Conservation (phyloP, 257 asterid genomes). For the Capsicum pubescens region DNA sequence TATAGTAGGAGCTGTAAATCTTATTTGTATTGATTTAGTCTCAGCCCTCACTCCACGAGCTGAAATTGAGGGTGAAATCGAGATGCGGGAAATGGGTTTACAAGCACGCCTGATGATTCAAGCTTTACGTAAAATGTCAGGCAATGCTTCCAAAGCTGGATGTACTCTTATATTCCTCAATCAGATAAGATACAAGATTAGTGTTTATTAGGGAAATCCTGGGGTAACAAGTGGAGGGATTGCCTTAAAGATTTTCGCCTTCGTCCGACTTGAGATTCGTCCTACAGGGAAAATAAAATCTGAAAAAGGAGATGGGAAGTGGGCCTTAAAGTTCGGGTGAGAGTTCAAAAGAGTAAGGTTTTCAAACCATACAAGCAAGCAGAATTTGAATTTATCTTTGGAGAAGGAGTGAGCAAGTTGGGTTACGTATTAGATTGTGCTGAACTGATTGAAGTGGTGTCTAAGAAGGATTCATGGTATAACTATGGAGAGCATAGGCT, state of each 20-base stretch:
- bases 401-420: conserved; percentile 98
- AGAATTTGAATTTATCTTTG: conserved; percentile 93
- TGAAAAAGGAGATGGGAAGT: conserved; percentile 90
- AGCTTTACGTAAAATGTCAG: conserved; percentile 86
- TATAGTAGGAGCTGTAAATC: conserved; percentile 76
- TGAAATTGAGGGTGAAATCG: neutral
- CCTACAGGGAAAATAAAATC: conserved; percentile 95
- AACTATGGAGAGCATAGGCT: conserved; percentile 94
- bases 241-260: conserved; percentile 96
- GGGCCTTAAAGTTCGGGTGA: conserved; percentile 92
- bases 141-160: conserved; percentile 99
- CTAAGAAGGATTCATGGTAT: conserved; percentile 94
- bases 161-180: conserved; percentile 93
- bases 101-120: too few species aligned
- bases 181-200: conserved; percentile 98
- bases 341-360: conserved; percentile 99
- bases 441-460: conserved; percentile 75
- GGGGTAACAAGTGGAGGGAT: conserved; percentile 99
- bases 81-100: too few species aligned
- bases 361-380: conserved; percentile 99
- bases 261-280: conserved; percentile 98
- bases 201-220: conserved; percentile 96
- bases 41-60: conserved; percentile 99
- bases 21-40: conserved; percentile 96
- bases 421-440: conserved; percentile 96